Evolutionary conservation across 2,329 filamentous ascomycete species (phyloP).

Genomic region (Calonectria crousiana): DNA sequence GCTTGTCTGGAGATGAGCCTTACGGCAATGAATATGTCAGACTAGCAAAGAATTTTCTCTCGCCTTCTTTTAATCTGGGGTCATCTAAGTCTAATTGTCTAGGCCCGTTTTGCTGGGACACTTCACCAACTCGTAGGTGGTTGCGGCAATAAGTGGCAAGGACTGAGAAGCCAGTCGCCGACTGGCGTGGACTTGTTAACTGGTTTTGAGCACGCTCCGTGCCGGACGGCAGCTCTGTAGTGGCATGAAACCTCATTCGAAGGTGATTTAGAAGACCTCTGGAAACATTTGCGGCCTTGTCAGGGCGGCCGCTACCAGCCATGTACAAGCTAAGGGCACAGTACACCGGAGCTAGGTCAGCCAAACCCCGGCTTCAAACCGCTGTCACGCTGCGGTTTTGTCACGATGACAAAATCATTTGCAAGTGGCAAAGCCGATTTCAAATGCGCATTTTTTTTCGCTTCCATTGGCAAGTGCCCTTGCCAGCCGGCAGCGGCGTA

Average conservation of each 20-base stretch:
- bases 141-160: conserved; percentile 38
- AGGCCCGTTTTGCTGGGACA: conserved; percentile 9
- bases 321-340: background rate
- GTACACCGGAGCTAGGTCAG: background rate
- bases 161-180: conserved; percentile 20
- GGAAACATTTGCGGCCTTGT: conserved; percentile 4
- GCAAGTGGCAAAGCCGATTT: conserved; percentile 1
- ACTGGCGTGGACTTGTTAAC: conserved; percentile 10
- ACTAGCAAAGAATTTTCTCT: conserved; percentile 32
- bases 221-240: conserved; percentile 26
- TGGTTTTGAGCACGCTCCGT: conserved; percentile 22
- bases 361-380: conserved; percentile 13
- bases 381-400: conserved; percentile 8
- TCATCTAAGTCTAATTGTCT: conserved; percentile 3
- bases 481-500: conserved; percentile 11
- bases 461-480: background rate
- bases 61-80: conserved; percentile 37
- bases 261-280: background rate
- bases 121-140: conserved; percentile 39
- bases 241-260: conserved; percentile 26
- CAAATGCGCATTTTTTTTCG: conserved; percentile 11
- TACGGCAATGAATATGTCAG: conserved; percentile 17
- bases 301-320: conserved; percentile 10
- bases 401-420: conserved; percentile 4
- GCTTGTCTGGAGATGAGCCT: conserved; percentile 14